Base-by-base conservation (phyloP, 768 basidiomycete genomes). In the Coprinellus aureogranulatus region DNA sequence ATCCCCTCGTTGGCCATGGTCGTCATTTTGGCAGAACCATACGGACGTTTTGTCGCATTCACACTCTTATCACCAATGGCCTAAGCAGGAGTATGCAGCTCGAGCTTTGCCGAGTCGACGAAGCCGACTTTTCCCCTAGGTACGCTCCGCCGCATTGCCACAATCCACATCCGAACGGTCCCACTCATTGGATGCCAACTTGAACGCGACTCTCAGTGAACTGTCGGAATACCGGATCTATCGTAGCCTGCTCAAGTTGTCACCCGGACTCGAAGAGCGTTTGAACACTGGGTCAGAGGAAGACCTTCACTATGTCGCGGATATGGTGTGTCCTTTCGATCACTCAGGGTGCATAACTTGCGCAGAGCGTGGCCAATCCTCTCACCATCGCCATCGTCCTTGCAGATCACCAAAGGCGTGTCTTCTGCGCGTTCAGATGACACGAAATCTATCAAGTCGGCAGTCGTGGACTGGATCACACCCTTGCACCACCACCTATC, bases 381-480 rank as follows among this genome's bases (percentile, higher is more conserved):
- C 2, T 22, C 14, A 16, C n/a, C 20, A 4, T 2, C 10, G 4
- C 0, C 6, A 44, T 22, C 18, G 9, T 44, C 4, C 41, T n/a
- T 30, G 23, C 20, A 70, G 69, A 49, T 69, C 18, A 64, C 65
- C 28, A 70, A 68, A 56, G 64, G 69, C 10, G 50, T 59, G 5
- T 58, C 59, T 30, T 51, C 64, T 10, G 64, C 66, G 2, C 45
- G 65, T 27, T 39, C 59, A 47, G 61, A 65, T 50, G 63, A 64
- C 42, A 64, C 61, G 12, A 54, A 55, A 25, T 54, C 48, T 16
- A 30, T 65, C 1, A 70, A 69, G 56, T 51, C 59, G 2, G 57
- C 62, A 2, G 48, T 67, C 20, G 28, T 68, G 2, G 61, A 68
- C 30, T 69, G 68, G 67, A 67, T 70, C 8, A 64, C 59, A 9